Evolutionary conservation across 1,284 basidiomycete genomes (phyloP).

Genomic region (Microbotryum lychnidis-dioicae): DNA sequence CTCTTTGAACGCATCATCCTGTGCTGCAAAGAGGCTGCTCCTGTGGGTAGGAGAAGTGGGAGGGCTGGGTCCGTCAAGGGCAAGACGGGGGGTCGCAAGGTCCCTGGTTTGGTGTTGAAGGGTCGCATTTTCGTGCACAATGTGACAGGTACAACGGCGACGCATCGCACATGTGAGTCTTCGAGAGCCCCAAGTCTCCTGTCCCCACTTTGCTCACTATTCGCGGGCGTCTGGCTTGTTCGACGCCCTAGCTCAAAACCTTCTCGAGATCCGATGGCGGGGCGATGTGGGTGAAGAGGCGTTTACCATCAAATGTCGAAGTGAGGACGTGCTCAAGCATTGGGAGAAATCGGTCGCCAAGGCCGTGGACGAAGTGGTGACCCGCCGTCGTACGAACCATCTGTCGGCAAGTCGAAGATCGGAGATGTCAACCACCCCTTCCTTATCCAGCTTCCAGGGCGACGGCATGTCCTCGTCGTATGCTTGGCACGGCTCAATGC

Average conservation of each 20-base stretch:
- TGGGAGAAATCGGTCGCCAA: conserved; percentile 90
- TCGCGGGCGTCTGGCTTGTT: not conserved
- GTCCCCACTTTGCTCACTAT: not conserved
- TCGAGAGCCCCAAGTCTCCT: too few species aligned
- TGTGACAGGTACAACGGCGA: conserved; percentile 66
- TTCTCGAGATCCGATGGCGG: conserved; percentile 81
- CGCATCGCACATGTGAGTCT: conserved; percentile 31
- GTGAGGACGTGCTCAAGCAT: conserved; percentile 83
- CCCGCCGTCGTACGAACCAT: conserved; percentile 45
- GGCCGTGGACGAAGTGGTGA: conserved; percentile 62
- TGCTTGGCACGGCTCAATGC: conserved; percentile 10
- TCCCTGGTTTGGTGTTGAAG: conserved; percentile 67
- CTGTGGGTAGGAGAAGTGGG: conserved; percentile 43
- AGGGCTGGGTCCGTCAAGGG: conserved; percentile 34
- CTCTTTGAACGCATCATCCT: conserved; percentile 98
- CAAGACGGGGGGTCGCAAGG: conserved; percentile 49
- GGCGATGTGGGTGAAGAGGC: conserved; percentile 67
- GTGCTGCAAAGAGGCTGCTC: conserved; percentile 78
- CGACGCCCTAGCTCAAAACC: conserved; percentile 36
- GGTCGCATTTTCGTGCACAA: conserved; percentile 97
- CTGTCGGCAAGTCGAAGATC: conserved; percentile 27
- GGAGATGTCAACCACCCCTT: conserved; percentile 26
- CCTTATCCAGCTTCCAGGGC: not conserved
- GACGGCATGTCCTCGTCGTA: not conserved
- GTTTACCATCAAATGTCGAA: conserved; percentile 85